These are phyloP conservation scores for Tricholoma flavovirens DNA, from an alignment of 768 basidiomycete genomes.

Conservation along the genomic window DNA sequence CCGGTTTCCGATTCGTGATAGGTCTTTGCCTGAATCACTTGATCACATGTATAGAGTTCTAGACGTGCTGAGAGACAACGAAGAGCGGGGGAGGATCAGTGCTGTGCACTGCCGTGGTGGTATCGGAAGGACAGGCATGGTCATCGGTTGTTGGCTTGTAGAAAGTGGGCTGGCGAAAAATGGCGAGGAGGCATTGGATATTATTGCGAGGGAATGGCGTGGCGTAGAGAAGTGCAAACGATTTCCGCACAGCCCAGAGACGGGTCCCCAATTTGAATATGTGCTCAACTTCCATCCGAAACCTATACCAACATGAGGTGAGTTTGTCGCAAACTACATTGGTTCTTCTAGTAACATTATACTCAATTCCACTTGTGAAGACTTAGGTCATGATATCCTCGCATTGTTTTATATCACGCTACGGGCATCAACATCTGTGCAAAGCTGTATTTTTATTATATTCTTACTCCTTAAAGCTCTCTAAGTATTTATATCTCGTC, in stretches of 20 bases:
- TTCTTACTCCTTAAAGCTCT: too few relatives aligned
- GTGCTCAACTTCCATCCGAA: slow-evolving; percentile 51
- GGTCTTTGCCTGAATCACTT: slow-evolving; percentile 54
- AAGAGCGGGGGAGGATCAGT: slow-evolving; percentile 48
- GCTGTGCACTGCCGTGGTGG: slow-evolving; percentile 80
- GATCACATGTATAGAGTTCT: slow-evolving; percentile 58
- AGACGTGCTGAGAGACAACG: slow-evolving; percentile 54
- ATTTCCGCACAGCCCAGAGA: slow-evolving; percentile 75
- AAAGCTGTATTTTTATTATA: too few relatives aligned
- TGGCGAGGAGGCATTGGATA: slow-evolving; percentile 57
- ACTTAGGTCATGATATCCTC: too few relatives aligned
- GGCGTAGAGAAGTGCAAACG: slow-evolving; percentile 72
- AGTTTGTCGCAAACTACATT: neutral
- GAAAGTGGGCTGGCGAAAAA: slow-evolving; percentile 56
- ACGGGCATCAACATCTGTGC: too few relatives aligned
- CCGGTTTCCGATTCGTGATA: slow-evolving; percentile 73
- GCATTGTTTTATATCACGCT: too few relatives aligned
- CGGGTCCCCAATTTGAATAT: slow-evolving; percentile 72
- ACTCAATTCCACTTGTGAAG: too few relatives aligned
- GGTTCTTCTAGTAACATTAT: neutral
- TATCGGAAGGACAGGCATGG: slow-evolving; percentile 64
- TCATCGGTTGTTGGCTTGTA: slow-evolving; percentile 70
- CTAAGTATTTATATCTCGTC: too few relatives aligned
- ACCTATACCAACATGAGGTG: slow-evolving; percentile 4
- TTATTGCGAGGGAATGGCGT: slow-evolving; percentile 67